These are phyloP conservation scores for Ambrosia trifida DNA, from an alignment of 129 eudicot genomes.

Conservation along the genomic window DNA sequence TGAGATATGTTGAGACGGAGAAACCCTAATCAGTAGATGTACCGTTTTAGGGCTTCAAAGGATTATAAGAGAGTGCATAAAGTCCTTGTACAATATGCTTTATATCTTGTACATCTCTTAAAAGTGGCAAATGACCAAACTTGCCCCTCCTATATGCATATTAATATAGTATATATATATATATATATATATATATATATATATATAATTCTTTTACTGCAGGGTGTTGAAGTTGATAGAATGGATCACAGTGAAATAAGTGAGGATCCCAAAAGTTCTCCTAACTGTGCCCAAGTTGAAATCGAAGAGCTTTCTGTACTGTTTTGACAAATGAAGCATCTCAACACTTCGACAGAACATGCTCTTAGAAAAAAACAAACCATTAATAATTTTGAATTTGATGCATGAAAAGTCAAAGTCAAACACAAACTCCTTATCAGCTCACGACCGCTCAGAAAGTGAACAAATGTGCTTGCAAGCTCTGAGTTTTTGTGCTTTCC, in stretches of 20 bases:
- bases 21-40: no score
- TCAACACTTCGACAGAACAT: conserved; percentile 65
- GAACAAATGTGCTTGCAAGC: conserved; percentile 74
- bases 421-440: conserved; percentile 5
- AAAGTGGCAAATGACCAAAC: no score
- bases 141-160: no score
- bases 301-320: conserved; percentile 51
- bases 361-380: conserved; percentile 84
- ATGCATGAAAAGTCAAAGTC: conserved; percentile 54
- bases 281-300: conserved; percentile 36
- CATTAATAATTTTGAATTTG: conserved; percentile 60
- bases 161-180: no score
- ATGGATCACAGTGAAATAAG: conserved; percentile 30
- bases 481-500: conserved; percentile 55
- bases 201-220: conserved; percentile 12
- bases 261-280: conserved; percentile 39
- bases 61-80: no score
- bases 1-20: no score
- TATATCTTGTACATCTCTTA: no score
- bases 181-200: no score
- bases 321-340: conserved; percentile 58
- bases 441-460: conserved; percentile 47
- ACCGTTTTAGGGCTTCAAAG: no score
- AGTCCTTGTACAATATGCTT: no score
- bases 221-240: conserved; percentile 85